phyloP scores from a whole-genome alignment of 345 rosid genomes.

The Anacardium occidentale region DNA sequence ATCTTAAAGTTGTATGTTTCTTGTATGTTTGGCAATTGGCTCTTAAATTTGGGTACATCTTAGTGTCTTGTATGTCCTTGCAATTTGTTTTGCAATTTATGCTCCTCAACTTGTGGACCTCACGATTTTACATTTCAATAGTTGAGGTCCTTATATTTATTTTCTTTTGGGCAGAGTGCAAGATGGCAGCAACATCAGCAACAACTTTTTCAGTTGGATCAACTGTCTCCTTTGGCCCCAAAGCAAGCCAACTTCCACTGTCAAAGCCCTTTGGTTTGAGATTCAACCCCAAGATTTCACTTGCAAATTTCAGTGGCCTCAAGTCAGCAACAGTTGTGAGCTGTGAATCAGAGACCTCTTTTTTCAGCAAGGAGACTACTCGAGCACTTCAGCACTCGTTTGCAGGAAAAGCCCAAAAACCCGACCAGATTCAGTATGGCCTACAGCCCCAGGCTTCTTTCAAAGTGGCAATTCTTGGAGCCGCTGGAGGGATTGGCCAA shows the following conservation, averaged over 20 bases:
- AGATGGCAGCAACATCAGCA: slow-evolving; percentile 78
- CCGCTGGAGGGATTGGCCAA: slow-evolving; percentile 92
- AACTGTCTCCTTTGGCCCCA: slow-evolving; percentile 44
- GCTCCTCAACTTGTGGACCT: background rate
- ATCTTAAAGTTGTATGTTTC: too few species aligned
- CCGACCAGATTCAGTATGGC: slow-evolving; percentile 36
- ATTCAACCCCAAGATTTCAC: slow-evolving; percentile 37
- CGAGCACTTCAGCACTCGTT: slow-evolving; percentile 45
- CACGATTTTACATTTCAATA: background rate
- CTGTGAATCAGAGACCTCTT: slow-evolving; percentile 53
- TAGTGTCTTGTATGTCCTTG: background rate
- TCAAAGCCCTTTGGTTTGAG: slow-evolving; percentile 41
- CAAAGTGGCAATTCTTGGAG: slow-evolving; percentile 90
- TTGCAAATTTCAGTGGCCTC: slow-evolving; percentile 55
- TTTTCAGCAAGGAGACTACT: slow-evolving; percentile 48
- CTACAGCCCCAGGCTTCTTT: slow-evolving; percentile 72
- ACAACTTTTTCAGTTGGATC: slow-evolving; percentile 59
- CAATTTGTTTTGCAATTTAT: background rate
- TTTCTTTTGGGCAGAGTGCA: slow-evolving; percentile 19
- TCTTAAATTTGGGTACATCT: background rate
- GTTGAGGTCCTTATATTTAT: background rate
- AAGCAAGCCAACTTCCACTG: slow-evolving; percentile 38
- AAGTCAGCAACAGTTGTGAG: slow-evolving; percentile 51
- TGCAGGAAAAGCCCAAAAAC: slow-evolving; percentile 36
- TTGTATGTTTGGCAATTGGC: too few species aligned